A percentile compares a stretch with the other conserved stretches of the same genome.
phyloP scores from a whole-genome alignment of 495 filamentous ascomycete genomes.

The Polyplosphaeria fusca region DNA sequence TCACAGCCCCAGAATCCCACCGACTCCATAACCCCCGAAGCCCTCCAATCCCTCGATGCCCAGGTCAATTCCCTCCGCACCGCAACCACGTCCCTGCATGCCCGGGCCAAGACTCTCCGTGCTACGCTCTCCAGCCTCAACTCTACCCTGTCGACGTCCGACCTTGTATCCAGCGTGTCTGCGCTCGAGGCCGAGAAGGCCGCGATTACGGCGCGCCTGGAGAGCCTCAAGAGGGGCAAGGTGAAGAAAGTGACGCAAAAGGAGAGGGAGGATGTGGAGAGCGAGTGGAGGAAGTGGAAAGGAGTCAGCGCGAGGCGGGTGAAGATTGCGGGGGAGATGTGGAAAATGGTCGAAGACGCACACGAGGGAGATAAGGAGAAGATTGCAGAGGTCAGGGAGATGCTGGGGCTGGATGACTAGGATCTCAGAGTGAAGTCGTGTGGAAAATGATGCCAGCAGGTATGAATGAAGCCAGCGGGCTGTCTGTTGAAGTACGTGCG shows the following conservation, averaged over 20 bases:
- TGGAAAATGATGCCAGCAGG: too few species aligned
- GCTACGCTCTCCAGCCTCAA: constrained; percentile 49
- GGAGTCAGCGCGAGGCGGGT: constrained; percentile 46
- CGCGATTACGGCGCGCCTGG: constrained; percentile 44
- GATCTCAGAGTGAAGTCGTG: too few species aligned
- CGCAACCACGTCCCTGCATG: constrained; percentile 48
- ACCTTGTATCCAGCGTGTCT: constrained; percentile 49
- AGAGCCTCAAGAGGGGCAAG: constrained; percentile 40
- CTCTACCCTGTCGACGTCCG: constrained; percentile 51
- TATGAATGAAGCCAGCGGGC: too few species aligned
- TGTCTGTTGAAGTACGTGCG: too few species aligned
- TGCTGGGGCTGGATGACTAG: constrained; percentile 30
- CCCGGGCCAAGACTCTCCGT: constrained; percentile 52
- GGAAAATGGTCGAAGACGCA: constrained; percentile 34
- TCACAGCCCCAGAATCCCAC: constrained; percentile 38
- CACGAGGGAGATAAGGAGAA: constrained; percentile 28
- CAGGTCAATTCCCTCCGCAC: constrained; percentile 52
- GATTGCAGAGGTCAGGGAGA: constrained; percentile 33
- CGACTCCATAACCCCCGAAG: constrained; percentile 47
- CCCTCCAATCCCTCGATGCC: constrained; percentile 48
- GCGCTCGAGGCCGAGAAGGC: constrained; percentile 49
- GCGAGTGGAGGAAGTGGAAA: constrained; percentile 54
- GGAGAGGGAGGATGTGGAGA: constrained; percentile 50
- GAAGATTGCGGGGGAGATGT: constrained; percentile 44
- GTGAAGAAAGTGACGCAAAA: constrained; percentile 47